Percentiles rank a stretch among this genome's conserved stretches.
These are phyloP conservation scores for Athelia psychrophila DNA, from an alignment of 1,284 basidiomycete genomes.

Conservation along the genomic window DNA sequence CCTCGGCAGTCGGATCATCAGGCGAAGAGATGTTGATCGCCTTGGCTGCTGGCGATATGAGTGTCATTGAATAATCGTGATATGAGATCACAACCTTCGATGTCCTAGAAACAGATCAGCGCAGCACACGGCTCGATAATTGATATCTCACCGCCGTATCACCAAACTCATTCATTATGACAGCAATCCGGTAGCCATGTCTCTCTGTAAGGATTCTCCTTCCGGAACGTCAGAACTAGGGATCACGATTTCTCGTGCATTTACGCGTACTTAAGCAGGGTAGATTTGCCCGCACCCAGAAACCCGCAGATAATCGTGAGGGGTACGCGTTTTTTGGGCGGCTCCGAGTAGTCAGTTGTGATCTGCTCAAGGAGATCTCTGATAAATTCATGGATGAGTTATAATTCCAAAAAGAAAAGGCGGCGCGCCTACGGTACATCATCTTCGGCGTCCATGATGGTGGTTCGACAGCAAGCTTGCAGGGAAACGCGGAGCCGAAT, in stretches of 20 bases:
- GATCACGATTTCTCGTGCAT: neutral
- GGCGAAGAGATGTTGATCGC: constrained; percentile 75
- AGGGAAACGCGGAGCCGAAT: neutral
- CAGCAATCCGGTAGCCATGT: constrained; percentile 92
- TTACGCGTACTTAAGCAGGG: constrained; percentile 64
- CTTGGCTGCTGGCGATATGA: constrained; percentile 46
- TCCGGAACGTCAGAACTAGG: constrained; percentile 1
- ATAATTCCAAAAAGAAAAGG: too few relatives aligned
- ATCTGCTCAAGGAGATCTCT: too few relatives aligned
- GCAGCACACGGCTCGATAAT: neutral
- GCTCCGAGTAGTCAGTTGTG: too few relatives aligned
- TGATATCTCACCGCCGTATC: constrained; percentile 66
- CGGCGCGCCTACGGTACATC: constrained; percentile 13
- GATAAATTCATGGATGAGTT: too few relatives aligned
- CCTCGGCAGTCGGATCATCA: constrained; percentile 57
- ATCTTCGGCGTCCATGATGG: constrained; percentile 12
- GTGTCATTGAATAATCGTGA: constrained; percentile 11
- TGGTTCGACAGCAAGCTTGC: neutral
- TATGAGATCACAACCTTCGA: constrained; percentile 47
- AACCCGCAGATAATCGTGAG: constrained; percentile 92
- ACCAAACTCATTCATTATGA: constrained; percentile 96
- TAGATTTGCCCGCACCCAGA: constrained; percentile 89
- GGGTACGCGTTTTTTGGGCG: constrained; percentile 46
- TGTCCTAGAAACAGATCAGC: constrained; percentile 42
- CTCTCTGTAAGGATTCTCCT: constrained; percentile 87